These are phyloP conservation scores for Agapanthus africanus DNA, from an alignment of 106 monocot species.

Conservation along the genomic window DNA sequence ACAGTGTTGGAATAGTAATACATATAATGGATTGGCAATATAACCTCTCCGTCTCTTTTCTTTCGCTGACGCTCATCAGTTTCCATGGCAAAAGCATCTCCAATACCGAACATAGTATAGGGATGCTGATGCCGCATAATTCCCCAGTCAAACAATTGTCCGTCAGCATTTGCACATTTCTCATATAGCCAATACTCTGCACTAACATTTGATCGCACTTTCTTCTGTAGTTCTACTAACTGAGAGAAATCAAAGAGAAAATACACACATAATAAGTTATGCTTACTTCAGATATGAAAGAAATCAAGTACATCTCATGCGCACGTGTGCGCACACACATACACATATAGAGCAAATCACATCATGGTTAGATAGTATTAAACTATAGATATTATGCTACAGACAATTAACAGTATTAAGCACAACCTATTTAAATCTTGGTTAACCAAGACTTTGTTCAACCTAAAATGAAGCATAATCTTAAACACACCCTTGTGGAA, in stretches of 20 bases:
- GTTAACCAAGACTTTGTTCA: neutral
- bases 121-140: slow-evolving; percentile 80
- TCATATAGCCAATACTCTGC: slow-evolving; percentile 69
- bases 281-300: neutral
- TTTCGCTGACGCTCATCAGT: slow-evolving; percentile 82
- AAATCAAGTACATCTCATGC: neutral
- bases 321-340: no score
- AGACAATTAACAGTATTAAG: neutral
- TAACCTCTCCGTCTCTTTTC: slow-evolving; percentile 89
- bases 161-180: slow-evolving; percentile 68
- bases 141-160: slow-evolving; percentile 92
- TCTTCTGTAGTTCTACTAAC: slow-evolving; percentile 81
- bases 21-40: neutral
- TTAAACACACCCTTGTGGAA: neutral
- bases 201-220: slow-evolving; percentile 61
- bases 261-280: neutral
- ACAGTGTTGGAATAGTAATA: neutral
- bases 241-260: slow-evolving; percentile 16
- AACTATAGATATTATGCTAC: neutral
- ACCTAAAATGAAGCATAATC: neutral
- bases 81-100: slow-evolving; percentile 69
- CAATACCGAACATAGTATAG: slow-evolving; percentile 78
- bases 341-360: no score
- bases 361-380: neutral
- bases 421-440: neutral